Conservation (phyloP, 352 stramenopile species). For the Albugo laibachii region DNA sequence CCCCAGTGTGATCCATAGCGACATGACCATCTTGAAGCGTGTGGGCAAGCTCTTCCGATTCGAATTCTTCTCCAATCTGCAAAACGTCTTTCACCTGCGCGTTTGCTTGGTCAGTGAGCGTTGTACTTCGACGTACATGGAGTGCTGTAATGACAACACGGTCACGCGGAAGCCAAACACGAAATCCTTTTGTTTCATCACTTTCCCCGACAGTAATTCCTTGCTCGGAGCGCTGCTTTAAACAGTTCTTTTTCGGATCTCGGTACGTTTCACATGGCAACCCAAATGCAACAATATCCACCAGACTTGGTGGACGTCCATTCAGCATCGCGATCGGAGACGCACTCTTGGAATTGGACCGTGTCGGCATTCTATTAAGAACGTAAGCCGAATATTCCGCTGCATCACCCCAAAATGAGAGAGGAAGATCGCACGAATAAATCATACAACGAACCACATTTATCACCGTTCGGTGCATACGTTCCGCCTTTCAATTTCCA, state of each 20-base stretch:
- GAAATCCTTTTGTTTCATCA: not conserved
- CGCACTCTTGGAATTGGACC: not conserved
- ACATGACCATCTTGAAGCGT: too few relatives aligned
- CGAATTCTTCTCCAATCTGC: not conserved
- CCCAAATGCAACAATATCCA: not conserved
- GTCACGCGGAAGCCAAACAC: not conserved
- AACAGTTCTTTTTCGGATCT: not conserved
- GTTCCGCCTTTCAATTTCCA: too few relatives aligned
- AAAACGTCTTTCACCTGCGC: not conserved
- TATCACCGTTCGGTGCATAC: too few relatives aligned
- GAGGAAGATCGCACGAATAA: slow-evolving; percentile 9
- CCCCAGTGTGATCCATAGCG: too few relatives aligned
- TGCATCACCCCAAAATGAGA: slow-evolving; percentile 6
- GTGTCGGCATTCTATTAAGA: too few relatives aligned
- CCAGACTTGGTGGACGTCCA: not conserved
- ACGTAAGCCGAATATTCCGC: not conserved
- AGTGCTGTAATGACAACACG: not conserved
- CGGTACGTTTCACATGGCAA: not conserved
- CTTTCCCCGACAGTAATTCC: not conserved
- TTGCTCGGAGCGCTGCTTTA: not conserved
- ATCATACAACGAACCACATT: too few relatives aligned
- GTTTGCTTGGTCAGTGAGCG: too few relatives aligned
- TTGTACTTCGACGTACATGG: too few relatives aligned
- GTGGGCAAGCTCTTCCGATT: not conserved
- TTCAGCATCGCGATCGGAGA: not conserved